These are phyloP conservation scores for Nemania serpens DNA, from an alignment of 2,329 filamentous ascomycete genomes.

Conservation along the genomic window DNA sequence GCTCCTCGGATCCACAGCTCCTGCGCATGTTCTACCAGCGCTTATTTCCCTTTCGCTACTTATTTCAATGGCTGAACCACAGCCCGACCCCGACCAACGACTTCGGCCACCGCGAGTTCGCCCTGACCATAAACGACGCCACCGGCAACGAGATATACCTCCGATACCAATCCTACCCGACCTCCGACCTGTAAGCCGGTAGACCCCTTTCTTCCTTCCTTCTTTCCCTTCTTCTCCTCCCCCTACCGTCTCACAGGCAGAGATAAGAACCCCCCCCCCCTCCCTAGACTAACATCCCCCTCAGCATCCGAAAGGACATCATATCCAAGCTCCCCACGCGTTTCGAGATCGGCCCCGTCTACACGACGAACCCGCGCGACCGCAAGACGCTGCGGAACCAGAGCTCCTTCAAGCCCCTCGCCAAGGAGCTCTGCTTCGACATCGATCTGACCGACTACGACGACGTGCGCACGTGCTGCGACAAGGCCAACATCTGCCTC, in stretches of 20 bases:
- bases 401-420: conserved; percentile 80
- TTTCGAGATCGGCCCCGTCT: conserved; percentile 98
- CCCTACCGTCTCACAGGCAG: too few species aligned
- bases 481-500: conserved; percentile 87
- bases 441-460: conserved; percentile 99
- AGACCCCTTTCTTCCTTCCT: neutral
- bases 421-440: conserved; percentile 97
- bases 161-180: conserved; percentile 77
- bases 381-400: conserved; percentile 80
- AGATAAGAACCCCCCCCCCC: too few species aligned
- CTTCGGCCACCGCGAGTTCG: conserved; percentile 93
- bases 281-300: too few species aligned
- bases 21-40: conserved; percentile 96
- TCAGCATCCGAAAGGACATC: conserved; percentile 85
- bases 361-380: conserved; percentile 90
- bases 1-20: conserved; percentile 75
- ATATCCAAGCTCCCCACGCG: conserved; percentile 85
- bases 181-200: conserved; percentile 54
- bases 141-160: conserved; percentile 72
- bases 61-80: conserved; percentile 99
- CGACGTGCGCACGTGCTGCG: conserved; percentile 92
- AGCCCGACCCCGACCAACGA: conserved; percentile 83
- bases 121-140: conserved; percentile 82
- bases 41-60: conserved; percentile 89
- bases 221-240: too few species aligned